Base-by-base conservation (phyloP, 73 alveolate genomes). In the Paramecium tetraurelia region DNA sequence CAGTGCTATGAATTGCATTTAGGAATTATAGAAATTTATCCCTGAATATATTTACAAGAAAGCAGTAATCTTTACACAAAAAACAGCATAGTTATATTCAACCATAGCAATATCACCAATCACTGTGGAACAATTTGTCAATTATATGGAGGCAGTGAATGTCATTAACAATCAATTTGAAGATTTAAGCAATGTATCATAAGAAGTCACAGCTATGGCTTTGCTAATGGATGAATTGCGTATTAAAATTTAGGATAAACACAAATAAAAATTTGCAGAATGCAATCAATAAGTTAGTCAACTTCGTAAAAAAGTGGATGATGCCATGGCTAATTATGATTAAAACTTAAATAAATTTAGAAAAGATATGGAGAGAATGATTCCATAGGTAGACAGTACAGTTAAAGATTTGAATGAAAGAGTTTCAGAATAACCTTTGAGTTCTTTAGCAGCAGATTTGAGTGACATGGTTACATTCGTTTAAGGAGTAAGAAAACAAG, bases 311-410 rank as follows among this genome's bases (percentile, higher is more conserved):
- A 95, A 92, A 59, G 92, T 96, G 41, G 96, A 93, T 46, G 97
- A 96, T 93, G 97, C 96, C 6, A 84, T 93, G 57, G 98, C 96
- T 48, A 63, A 95, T 16, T 96, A 95, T 20, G 98, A 96, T 92
- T 94, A 93, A 29, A 93, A 96, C 92, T 95, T 95, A 80, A 84
- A 77, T 27, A 93, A 92, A 58, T 96, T 96, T 89, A 96, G 95
- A 77, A 94, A 93, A 63, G 96, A 96, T 69, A 93, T 96, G 38
- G 92, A 86, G 21, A 53, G 71, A 27, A 93, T 69, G 92, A 63
- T 89, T 68, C 92, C 88, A 24, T 46, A 46, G 41, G 44, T 69
- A 18, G 92, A 70, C 8, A 86, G 72, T 40, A 93, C 94, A 29
- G 93, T 86, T 21, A 80, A 94, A 36, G 95, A 59, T 10, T 43